Conservation (phyloP, 176 grass and related monocot species). For the Panicum miliaceum region DNA sequence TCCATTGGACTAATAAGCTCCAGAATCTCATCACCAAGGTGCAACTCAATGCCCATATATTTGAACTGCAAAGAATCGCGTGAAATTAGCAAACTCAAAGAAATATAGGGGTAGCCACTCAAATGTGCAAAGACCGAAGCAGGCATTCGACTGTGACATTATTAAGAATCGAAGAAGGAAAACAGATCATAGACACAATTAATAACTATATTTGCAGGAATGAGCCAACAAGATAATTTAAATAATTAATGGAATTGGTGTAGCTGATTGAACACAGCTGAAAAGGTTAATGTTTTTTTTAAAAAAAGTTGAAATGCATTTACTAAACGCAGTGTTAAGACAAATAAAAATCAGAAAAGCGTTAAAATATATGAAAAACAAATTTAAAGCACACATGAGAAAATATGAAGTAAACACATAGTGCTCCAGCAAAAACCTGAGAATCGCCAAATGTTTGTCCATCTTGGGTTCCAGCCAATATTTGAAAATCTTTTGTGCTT, state of each 20-base stretch:
- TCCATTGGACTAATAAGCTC: slow-evolving; percentile 51
- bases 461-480: slow-evolving; percentile 85
- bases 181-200: slow-evolving; percentile 1
- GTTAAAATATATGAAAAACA: neutral
- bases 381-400: neutral
- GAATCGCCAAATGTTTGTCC: slow-evolving; percentile 78
- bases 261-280: slow-evolving; percentile 12
- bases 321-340: neutral
- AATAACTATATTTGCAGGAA: neutral
- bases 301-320: neutral
- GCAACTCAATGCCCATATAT: slow-evolving; percentile 87
- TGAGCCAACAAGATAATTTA: slow-evolving; percentile 4
- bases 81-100: slow-evolving; percentile 36
- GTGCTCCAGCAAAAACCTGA: slow-evolving; percentile 59
- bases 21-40: slow-evolving; percentile 78
- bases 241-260: slow-evolving; percentile 21
- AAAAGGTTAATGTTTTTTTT: neutral
- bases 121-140: slow-evolving; percentile 1
- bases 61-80: slow-evolving; percentile 71
- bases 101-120: slow-evolving; percentile 3
- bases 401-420: slow-evolving; percentile 17
- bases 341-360: slow-evolving; percentile 2
- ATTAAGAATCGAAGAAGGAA: slow-evolving; percentile 35
- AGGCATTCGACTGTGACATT: slow-evolving; percentile 6
- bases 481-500: slow-evolving; percentile 73